phyloP scores from a whole-genome alignment of 345 rosid species.

The Salix arbutifolia region DNA sequence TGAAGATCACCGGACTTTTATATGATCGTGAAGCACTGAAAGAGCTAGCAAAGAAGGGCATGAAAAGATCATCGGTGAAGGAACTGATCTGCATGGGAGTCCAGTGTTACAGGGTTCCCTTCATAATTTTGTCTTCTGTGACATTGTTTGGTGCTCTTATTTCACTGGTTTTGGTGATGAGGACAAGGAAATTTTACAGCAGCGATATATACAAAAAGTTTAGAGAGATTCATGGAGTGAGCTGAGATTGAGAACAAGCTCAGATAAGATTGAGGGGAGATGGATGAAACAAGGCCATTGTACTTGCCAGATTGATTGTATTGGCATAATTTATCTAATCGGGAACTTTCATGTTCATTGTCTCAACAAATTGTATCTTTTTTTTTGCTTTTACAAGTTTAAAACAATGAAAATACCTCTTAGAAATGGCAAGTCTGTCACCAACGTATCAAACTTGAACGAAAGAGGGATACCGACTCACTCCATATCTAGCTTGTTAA shows the following conservation, averaged over 20 bases:
- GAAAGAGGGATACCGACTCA: no score
- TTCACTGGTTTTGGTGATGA: constrained; percentile 52
- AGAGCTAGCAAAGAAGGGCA: constrained; percentile 45
- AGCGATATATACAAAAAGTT: constrained; percentile 81
- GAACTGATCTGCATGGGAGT: constrained; percentile 64
- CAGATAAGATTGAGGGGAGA: no score
- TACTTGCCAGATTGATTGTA: no score
- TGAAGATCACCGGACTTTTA: constrained; percentile 57
- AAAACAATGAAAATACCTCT: no score
- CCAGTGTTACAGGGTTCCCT: constrained; percentile 60
- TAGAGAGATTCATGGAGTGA: constrained; percentile 31
- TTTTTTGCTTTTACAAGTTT: no score
- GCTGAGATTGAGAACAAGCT: constrained; percentile 3
- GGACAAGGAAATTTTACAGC: constrained; percentile 69
- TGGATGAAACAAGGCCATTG: no score
- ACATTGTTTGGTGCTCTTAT: constrained; percentile 59
- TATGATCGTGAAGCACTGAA: constrained; percentile 66
- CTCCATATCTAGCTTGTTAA: no score
- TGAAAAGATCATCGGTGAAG: constrained; percentile 46
- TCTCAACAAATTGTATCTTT: no score
- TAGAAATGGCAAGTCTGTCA: no score
- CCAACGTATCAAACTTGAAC: no score
- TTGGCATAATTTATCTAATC: no score
- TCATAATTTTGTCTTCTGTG: constrained; percentile 45
- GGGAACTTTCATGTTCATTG: no score